Conservation (phyloP, 768 basidiomycete genomes). For the Sarcodon sp. region DNA sequence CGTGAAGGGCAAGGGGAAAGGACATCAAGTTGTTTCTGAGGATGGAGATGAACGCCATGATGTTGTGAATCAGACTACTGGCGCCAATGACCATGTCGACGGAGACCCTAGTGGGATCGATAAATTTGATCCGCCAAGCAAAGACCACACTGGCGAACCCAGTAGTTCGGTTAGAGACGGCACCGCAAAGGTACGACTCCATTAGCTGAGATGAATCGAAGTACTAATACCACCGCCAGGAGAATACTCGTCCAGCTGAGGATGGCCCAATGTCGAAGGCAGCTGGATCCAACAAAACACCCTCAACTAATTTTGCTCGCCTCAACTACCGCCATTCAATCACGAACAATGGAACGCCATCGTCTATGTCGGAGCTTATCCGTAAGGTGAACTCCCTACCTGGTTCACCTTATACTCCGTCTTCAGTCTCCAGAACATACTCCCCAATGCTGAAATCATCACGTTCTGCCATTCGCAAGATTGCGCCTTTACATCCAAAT, state of each 20-base stretch:
- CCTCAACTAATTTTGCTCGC: slow-evolving; percentile 7
- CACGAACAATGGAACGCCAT: slow-evolving; percentile 31
- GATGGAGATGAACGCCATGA: not conserved
- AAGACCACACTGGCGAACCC: not conserved
- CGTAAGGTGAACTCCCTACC: slow-evolving; percentile 57
- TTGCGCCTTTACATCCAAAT: slow-evolving; percentile 69
- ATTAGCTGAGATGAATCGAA: too few species aligned
- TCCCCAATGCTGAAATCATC: slow-evolving; percentile 60
- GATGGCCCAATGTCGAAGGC: slow-evolving; percentile 1
- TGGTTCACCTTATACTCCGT: slow-evolving; percentile 40
- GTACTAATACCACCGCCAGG: not conserved
- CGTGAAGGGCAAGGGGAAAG: not conserved
- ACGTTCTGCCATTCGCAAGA: slow-evolving; percentile 44
- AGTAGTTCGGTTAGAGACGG: too few species aligned
- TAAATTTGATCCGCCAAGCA: not conserved
- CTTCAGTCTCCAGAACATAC: slow-evolving; percentile 25
- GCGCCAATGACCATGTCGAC: too few species aligned
- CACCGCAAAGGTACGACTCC: too few species aligned
- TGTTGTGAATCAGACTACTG: not conserved
- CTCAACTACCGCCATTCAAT: not conserved
- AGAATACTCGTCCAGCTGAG: not conserved
- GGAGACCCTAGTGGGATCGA: too few species aligned
- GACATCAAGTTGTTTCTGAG: not conserved
- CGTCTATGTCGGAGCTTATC: slow-evolving; percentile 68
- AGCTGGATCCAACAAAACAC: slow-evolving; percentile 3